Percentiles rank a stretch among this genome's conserved stretches.
phyloP scores from a whole-genome alignment of 139 green algal species.

The Chlorella sorokiniana region DNA sequence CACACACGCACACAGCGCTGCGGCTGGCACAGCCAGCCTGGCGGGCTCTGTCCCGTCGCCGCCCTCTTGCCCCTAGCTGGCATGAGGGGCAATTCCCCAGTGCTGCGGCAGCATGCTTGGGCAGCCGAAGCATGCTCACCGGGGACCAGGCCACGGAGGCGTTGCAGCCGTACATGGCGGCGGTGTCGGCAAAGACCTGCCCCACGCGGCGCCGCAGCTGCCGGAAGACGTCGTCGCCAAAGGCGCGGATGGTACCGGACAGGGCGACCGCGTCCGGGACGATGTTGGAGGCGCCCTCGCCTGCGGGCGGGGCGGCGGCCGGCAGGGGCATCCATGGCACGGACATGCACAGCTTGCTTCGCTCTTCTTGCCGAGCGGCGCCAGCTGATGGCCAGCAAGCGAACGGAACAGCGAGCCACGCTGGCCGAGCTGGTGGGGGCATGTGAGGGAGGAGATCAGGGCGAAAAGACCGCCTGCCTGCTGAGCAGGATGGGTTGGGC shows the following conservation, averaged over 20 bases:
- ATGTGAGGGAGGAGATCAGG: no score
- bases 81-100: not conserved
- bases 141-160: conserved; percentile 63
- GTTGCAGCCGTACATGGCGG: conserved; percentile 69
- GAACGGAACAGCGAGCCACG: no score
- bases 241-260: conserved; percentile 72
- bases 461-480: no score
- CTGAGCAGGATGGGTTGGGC: no score
- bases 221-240: conserved; percentile 30
- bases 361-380: no score
- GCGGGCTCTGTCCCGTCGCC: no score
- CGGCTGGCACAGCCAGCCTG: not conserved
- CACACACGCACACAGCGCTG: no score
- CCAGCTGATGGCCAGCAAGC: no score
- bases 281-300: conserved; percentile 81
- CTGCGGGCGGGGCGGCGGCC: conserved; percentile 37
- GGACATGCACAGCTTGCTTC: no score
- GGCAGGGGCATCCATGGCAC: not conserved
- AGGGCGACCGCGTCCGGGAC: conserved; percentile 75
- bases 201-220: conserved; percentile 49
- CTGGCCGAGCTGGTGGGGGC: no score
- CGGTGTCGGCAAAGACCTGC: conserved; percentile 47
- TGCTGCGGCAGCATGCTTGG: not conserved
- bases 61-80: not conserved
- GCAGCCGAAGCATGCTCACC: not conserved